phyloP scores from a whole-genome alignment of 2,329 filamentous ascomycete species.

The Trichoderma sp. region DNA sequence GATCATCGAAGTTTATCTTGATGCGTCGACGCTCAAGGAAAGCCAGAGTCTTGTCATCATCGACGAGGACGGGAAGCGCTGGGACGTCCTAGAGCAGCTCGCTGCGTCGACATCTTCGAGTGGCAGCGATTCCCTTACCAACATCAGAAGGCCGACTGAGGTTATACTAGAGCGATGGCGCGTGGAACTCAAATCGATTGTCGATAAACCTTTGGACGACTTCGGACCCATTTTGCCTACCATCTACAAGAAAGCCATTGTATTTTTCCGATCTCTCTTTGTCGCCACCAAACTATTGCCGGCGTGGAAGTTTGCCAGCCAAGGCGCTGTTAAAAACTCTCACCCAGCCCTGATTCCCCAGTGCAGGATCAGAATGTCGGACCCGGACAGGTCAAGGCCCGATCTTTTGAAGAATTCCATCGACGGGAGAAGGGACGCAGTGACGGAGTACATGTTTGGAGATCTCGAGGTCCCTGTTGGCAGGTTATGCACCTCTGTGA shows the following conservation, averaged over 20 bases:
- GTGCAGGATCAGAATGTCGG: constrained; percentile 72
- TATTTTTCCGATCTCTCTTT: constrained; percentile 88
- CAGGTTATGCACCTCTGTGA: constrained; percentile 75
- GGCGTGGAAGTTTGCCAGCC: constrained; percentile 77
- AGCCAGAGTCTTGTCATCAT: constrained; percentile 85
- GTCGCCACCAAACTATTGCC: constrained; percentile 79
- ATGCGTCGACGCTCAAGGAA: constrained; percentile 72
- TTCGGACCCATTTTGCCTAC: constrained; percentile 71
- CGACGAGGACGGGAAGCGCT: constrained; percentile 86
- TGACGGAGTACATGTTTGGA: constrained; percentile 76
- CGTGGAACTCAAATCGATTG: constrained; percentile 65
- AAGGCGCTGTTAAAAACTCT: constrained; percentile 69
- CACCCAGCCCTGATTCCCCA: constrained; percentile 68
- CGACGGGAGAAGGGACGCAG: constrained; percentile 41
- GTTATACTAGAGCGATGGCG: constrained; percentile 90
- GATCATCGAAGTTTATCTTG: constrained; percentile 86
- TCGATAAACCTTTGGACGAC: constrained; percentile 52
- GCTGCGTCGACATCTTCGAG: constrained; percentile 58
- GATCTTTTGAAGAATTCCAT: constrained; percentile 60
- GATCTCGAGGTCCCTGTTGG: constrained; percentile 85
- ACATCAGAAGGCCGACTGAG: constrained; percentile 57
- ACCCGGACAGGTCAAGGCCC: constrained; percentile 50
- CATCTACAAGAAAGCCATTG: constrained; percentile 95
- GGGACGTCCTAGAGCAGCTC: constrained; percentile 85
- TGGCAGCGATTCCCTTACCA: constrained; percentile 43